Conservation (phyloP, 345 rosid species). For the Camelina neglecta region DNA sequence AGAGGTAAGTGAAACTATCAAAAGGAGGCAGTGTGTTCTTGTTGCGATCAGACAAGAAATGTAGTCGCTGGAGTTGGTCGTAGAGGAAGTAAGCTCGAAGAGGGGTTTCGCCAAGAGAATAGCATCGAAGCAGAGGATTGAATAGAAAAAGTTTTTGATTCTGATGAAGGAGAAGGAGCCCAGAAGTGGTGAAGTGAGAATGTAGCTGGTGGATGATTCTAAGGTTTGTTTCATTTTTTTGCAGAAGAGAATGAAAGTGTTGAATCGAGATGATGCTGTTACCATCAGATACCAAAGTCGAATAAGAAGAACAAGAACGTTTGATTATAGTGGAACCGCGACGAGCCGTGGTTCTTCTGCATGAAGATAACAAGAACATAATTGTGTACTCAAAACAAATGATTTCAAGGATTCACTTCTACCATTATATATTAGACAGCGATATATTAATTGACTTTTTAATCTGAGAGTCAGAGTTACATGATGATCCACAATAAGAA, state of each 20-base stretch:
- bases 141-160: conserved; percentile 43
- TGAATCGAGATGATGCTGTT: conserved; percentile 18
- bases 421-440: conserved; percentile 2
- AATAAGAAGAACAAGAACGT: conserved; percentile 24
- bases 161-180: conserved; percentile 41
- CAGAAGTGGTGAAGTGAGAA: conserved; percentile 48
- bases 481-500: not conserved
- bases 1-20: conserved; percentile 70
- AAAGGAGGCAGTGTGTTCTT: conserved; percentile 43
- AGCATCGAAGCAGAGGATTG: conserved; percentile 63
- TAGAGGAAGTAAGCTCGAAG: conserved; percentile 52
- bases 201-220: conserved; percentile 55
- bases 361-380: conserved; percentile 32
- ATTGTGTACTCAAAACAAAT: not conserved
- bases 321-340: conserved; percentile 28
- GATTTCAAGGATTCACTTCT: not conserved
- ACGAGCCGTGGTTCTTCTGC: conserved; percentile 12
- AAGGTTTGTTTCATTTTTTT: conserved; percentile 41
- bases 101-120: conserved; percentile 52
- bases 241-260: conserved; percentile 44
- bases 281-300: conserved; percentile 31
- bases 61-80: conserved; percentile 52
- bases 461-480: not conserved
- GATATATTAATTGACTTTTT: not conserved
- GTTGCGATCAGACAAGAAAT: conserved; percentile 33